These are phyloP conservation scores for Tylopilus sp. DNA, from an alignment of 768 basidiomycete genomes.

Conservation along the genomic window DNA sequence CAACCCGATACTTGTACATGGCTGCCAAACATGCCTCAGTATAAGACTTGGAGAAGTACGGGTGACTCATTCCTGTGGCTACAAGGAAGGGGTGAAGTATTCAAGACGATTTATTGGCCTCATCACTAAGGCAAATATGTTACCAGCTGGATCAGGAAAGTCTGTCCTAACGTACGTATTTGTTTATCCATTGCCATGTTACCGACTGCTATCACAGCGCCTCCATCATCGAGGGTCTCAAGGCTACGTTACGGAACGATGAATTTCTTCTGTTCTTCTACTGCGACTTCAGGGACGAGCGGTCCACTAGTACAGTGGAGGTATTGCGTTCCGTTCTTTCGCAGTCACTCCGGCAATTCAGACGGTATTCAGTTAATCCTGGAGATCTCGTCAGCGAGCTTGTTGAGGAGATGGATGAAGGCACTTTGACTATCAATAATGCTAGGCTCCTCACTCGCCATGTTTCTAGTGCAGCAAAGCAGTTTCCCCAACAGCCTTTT, in stretches of 20 bases:
- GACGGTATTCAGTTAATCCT: neutral
- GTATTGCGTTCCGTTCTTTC: constrained; percentile 17
- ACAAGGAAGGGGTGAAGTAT: constrained; percentile 9
- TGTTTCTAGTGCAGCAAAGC: neutral
- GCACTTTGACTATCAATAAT: neutral
- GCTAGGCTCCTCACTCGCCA: neutral
- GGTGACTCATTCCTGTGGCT: constrained; percentile 9
- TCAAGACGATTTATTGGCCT: neutral
- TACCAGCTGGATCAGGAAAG: constrained; percentile 14
- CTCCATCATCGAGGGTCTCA: constrained; percentile 10
- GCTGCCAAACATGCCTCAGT: constrained; percentile 1
- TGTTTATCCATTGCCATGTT: accelerated
- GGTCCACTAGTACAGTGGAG: neutral
- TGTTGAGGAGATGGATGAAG: neutral
- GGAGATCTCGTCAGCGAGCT: neutral
- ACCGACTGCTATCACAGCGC: constrained; percentile 2
- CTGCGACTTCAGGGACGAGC: constrained; percentile 11
- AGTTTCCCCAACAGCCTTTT: neutral
- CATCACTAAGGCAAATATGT: too few relatives aligned
- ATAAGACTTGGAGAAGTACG: constrained; percentile 1
- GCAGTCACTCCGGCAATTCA: constrained; percentile 8
- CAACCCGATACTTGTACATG: constrained; percentile 12
- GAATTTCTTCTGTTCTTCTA: constrained; percentile 14
- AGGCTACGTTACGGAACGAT: neutral
- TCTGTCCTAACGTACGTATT: constrained; percentile 12